Evolutionary conservation across 305 asterid species (phyloP).

Genomic region (Fraxinus latifolia): DNA sequence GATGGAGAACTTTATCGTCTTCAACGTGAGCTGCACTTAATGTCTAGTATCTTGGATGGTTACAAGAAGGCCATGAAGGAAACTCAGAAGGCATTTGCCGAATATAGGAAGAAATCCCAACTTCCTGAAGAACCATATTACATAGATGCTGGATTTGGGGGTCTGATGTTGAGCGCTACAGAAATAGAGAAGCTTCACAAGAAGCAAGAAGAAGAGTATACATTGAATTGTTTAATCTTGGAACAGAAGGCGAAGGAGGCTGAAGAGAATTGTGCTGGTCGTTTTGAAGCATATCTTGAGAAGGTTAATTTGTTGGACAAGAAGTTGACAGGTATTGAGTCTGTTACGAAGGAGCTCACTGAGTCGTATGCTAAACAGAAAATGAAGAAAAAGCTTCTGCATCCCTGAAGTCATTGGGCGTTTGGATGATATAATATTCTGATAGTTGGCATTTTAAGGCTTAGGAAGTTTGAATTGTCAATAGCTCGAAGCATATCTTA

Average conservation of each 20-base stretch:
- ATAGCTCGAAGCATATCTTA: background rate
- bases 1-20: conserved; percentile 53
- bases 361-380: conserved; percentile 24
- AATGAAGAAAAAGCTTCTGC: conserved; percentile 27
- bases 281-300: conserved; percentile 35
- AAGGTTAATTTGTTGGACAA: conserved; percentile 24
- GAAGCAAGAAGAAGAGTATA: conserved; percentile 60
- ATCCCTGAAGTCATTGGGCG: background rate
- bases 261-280: conserved; percentile 29
- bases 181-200: conserved; percentile 54
- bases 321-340: conserved; percentile 34
- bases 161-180: conserved; percentile 56
- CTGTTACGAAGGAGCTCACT: conserved; percentile 33
- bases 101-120: conserved; percentile 46
- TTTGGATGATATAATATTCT: background rate
- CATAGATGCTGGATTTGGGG: conserved; percentile 69
- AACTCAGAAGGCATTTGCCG: conserved; percentile 52
- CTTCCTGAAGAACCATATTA: conserved; percentile 68
- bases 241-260: conserved; percentile 48
- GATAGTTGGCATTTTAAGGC: background rate
- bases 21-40: conserved; percentile 55
- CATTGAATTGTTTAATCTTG: conserved; percentile 33
- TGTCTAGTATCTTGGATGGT: conserved; percentile 53
- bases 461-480: background rate
- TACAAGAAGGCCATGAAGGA: conserved; percentile 65